A percentile compares a stretch with the other conserved stretches of the same genome.
Evolutionary conservation across 1,284 basidiomycete species (phyloP).

Genomic region (Hemileia vastatrix): DNA sequence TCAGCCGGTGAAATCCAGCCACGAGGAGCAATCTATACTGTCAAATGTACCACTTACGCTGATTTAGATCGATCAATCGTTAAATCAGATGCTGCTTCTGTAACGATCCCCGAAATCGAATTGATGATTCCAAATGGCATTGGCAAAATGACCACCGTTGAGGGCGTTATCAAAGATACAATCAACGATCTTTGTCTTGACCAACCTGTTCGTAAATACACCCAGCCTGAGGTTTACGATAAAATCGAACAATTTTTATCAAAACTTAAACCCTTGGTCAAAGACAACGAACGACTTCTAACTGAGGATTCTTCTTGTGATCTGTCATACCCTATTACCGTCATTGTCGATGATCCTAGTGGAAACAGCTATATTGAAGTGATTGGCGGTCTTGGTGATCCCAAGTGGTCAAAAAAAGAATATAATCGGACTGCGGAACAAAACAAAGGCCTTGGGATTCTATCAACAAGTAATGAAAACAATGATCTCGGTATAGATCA

Average conservation of each 20-base stretch:
- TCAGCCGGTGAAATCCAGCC: constrained; percentile 72
- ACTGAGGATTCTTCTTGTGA: constrained; percentile 27
- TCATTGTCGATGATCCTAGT: constrained; percentile 82
- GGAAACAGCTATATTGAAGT: constrained; percentile 95
- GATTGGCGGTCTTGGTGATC: constrained; percentile 62
- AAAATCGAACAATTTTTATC: constrained; percentile 71
- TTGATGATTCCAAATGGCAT: constrained; percentile 70
- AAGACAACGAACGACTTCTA: constrained; percentile 47
- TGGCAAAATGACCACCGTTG: constrained; percentile 71
- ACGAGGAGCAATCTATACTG: constrained; percentile 59
- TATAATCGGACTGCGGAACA: constrained; percentile 76
- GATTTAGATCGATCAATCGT: constrained; percentile 92
- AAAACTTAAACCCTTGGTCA: constrained; percentile 60
- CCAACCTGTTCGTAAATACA: constrained; percentile 75
- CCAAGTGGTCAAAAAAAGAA: constrained; percentile 84
- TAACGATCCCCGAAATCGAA: constrained; percentile 76
- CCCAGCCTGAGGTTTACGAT: constrained; percentile 63
- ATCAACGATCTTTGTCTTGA: constrained; percentile 70
- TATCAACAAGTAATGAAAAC: constrained; percentile 38
- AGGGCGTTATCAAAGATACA: constrained; percentile 80
- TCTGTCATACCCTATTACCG: constrained; percentile 65
- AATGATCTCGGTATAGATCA: constrained; percentile 22
- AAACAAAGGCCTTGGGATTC: constrained; percentile 69
- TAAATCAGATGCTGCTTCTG: constrained; percentile 72
- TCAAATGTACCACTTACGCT: constrained; percentile 57